These are phyloP conservation scores for Quercus lobata DNA, from an alignment of 331 rosid species.

Conservation along the genomic window DNA sequence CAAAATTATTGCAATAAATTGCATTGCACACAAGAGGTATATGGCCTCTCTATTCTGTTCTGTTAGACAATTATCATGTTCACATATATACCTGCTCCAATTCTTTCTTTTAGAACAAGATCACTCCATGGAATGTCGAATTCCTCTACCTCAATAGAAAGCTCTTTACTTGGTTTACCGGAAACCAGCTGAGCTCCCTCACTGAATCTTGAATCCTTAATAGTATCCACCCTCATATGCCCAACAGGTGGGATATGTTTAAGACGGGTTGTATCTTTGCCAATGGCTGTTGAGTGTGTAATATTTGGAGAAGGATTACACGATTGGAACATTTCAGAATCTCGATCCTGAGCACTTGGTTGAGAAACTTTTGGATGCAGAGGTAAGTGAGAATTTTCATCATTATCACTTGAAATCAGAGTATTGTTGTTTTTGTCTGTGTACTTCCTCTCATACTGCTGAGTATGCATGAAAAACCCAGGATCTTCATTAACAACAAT, in stretches of 20 bases:
- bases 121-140: constrained; percentile 82
- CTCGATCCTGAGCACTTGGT: constrained; percentile 37
- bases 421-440: constrained; percentile 41
- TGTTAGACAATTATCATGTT: constrained; percentile 12
- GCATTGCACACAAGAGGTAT: constrained; percentile 15
- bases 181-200: constrained; percentile 55
- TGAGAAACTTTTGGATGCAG: constrained; percentile 40
- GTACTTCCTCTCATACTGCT: constrained; percentile 49
- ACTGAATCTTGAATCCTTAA: constrained; percentile 40
- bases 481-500: constrained; percentile 37
- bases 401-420: constrained; percentile 36
- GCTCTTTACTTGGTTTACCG: constrained; percentile 42
- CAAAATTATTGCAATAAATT: constrained; percentile 10
- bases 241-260: constrained; percentile 40
- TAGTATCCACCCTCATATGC: constrained; percentile 45
- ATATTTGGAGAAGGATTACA: constrained; percentile 44
- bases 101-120: constrained; percentile 76
- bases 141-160: constrained; percentile 62
- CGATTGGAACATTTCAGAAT: constrained; percentile 37
- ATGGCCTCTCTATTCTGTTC: neutral
- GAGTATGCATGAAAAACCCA: constrained; percentile 43
- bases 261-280: constrained; percentile 44
- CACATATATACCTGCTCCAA: constrained; percentile 77
- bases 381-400: constrained; percentile 33
- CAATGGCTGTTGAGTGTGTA: constrained; percentile 30